Evolutionary conservation across 805 yeast species (phyloP).

Genomic region (Brettanomyces nanus): DNA sequence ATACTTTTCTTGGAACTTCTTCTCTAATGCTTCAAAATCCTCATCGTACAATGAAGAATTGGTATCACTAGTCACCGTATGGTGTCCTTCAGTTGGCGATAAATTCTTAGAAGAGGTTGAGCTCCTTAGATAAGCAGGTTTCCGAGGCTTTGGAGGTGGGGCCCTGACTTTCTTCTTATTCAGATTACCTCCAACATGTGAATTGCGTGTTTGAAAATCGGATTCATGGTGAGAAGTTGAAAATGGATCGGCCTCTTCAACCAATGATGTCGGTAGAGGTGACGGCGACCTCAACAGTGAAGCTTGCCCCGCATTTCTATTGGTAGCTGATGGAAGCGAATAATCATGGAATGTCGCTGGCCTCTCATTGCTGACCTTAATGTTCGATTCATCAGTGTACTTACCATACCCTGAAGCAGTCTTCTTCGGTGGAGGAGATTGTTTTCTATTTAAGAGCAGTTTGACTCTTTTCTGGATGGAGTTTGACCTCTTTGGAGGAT

Average conservation of each 20-base stretch:
- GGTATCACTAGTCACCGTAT: constrained; percentile 10
- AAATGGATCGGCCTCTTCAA: not conserved
- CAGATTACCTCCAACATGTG: not conserved
- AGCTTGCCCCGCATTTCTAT: not conserved
- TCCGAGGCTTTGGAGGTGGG: constrained; percentile 53
- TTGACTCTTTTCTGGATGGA: constrained; percentile 51
- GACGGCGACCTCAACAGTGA: not conserved
- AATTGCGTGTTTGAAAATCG: not conserved
- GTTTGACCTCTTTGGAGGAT: constrained; percentile 24
- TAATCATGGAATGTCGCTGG: no score
- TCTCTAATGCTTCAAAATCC: constrained; percentile 53
- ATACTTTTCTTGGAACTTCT: constrained; percentile 46
- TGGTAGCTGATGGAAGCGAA: not conserved
- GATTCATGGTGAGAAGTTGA: not conserved
- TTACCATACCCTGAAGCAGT: constrained; percentile 82
- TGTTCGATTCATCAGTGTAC: constrained; percentile 38
- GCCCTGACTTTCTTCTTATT: constrained; percentile 11
- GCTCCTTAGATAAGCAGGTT: constrained; percentile 41
- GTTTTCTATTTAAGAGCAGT: constrained; percentile 34
- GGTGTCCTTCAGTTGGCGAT: not conserved
- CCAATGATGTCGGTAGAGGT: not conserved
- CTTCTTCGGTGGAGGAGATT: constrained; percentile 39
- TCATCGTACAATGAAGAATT: constrained; percentile 13
- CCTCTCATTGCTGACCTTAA: constrained; percentile 3
- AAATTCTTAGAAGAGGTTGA: not conserved